These are phyloP conservation scores for Agaricales sp. DNA, from an alignment of 1,284 basidiomycete species.

Conservation along the genomic window DNA sequence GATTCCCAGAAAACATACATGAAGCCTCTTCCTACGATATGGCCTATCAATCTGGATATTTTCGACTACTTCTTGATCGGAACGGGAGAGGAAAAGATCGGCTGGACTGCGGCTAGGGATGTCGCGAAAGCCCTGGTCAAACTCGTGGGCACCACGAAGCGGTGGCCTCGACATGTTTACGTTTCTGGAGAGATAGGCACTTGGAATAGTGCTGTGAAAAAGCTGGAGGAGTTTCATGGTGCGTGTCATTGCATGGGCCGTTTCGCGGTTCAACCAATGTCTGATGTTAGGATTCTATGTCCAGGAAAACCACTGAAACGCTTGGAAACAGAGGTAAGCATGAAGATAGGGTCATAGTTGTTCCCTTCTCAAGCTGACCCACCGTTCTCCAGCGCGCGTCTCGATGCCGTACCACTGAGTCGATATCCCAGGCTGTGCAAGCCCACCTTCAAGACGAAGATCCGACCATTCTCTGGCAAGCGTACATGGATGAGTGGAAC, in stretches of 20 bases:
- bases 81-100: constrained; percentile 6
- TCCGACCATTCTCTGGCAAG: constrained; percentile 3
- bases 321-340: background rate
- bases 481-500: constrained; percentile 7
- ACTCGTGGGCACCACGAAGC: constrained; percentile 4
- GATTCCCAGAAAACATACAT: constrained; percentile 6
- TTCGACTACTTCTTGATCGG: constrained; percentile 5
- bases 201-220: background rate
- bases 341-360: constrained; percentile 4
- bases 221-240: constrained; percentile 4
- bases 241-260: background rate
- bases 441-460: constrained; percentile 5
- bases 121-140: constrained; percentile 5
- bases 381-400: constrained; percentile 4
- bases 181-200: background rate
- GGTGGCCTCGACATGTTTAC: background rate
- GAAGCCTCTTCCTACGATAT: constrained; percentile 5
- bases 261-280: background rate
- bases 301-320: background rate
- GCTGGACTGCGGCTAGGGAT: constrained; percentile 6
- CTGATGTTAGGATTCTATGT: too few species aligned
- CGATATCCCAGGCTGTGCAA: constrained; percentile 1
- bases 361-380: constrained; percentile 5
- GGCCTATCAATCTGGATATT: constrained; percentile 8
- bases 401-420: background rate